Percentiles rank a stretch among this genome's conserved stretches.
These are phyloP conservation scores for Fusarium oligoseptatum DNA, from an alignment of 2,329 filamentous ascomycete genomes.

Conservation along the genomic window DNA sequence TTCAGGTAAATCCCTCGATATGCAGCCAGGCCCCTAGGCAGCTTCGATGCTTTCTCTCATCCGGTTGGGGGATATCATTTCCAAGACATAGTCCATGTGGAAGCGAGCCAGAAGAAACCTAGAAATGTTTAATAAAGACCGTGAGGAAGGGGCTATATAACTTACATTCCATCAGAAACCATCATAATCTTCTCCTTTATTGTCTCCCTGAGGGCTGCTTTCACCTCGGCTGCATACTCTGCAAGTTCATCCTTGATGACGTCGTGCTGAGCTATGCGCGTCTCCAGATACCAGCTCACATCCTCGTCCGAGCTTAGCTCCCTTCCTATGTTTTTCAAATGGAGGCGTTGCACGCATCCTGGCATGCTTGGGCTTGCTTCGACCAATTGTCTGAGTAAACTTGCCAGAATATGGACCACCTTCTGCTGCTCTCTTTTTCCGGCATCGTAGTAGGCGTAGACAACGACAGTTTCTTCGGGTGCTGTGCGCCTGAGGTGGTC, in stretches of 20 bases:
- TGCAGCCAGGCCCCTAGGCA: neutral
- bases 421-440: neutral
- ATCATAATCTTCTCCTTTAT: too few relatives aligned
- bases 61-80: neutral
- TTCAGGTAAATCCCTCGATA: neutral
- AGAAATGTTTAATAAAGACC: neutral
- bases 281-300: too few relatives aligned
- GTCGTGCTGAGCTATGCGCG: too few relatives aligned
- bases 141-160: too few relatives aligned
- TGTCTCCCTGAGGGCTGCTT: too few relatives aligned
- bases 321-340: neutral
- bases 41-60: neutral
- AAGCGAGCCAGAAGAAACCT: neutral
- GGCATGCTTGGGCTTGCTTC: neutral
- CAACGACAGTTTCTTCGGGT: neutral
- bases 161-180: too few relatives aligned
- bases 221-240: too few relatives aligned
- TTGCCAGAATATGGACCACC: neutral
- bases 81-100: neutral
- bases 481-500: accelerated
- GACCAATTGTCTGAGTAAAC: neutral
- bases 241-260: too few relatives aligned
- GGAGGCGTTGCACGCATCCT: neutral
- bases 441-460: neutral
- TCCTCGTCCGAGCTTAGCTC: neutral